A percentile compares a stretch with the other conserved stretches of the same genome.
Conservation (phyloP, 805 yeast genomes). For the Kodamaea fukazawae region DNA sequence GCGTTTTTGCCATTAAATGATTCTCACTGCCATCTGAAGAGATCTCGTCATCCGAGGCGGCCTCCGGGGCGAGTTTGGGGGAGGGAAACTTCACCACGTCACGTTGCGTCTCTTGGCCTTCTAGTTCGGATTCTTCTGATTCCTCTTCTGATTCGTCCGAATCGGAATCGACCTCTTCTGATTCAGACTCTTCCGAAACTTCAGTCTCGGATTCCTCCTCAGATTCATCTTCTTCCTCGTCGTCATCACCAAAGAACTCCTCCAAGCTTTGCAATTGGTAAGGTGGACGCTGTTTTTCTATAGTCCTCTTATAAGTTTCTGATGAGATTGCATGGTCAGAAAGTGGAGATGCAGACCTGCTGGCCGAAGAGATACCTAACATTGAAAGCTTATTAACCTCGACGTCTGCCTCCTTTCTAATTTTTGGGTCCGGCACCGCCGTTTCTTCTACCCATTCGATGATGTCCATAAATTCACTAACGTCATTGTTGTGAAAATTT, state of each 20-base stretch:
- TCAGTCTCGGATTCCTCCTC: slow-evolving; percentile 22
- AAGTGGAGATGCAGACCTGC: slow-evolving; percentile 20
- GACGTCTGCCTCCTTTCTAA: slow-evolving; percentile 27
- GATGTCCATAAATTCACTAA: slow-evolving; percentile 21
- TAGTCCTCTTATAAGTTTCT: slow-evolving; percentile 9
- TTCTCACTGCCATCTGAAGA: no score
- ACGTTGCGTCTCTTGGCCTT: background rate
- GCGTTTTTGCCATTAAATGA: no score
- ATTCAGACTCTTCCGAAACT: slow-evolving; percentile 13
- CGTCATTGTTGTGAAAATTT: background rate
- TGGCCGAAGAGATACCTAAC: slow-evolving; percentile 10
- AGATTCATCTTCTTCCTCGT: slow-evolving; percentile 13
- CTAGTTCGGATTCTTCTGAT: slow-evolving; percentile 21
- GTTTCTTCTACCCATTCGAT: slow-evolving; percentile 46
- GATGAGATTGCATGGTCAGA: slow-evolving; percentile 26
- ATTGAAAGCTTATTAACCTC: slow-evolving; percentile 12
- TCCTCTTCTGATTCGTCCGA: slow-evolving; percentile 20
- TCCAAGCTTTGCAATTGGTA: slow-evolving; percentile 77
- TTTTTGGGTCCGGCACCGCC: slow-evolving; percentile 26
- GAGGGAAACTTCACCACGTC: no score
- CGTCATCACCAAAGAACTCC: slow-evolving; percentile 65
- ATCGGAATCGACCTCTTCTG: slow-evolving; percentile 14
- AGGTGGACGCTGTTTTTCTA: slow-evolving; percentile 22
- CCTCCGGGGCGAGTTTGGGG: no score
- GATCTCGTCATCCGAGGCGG: no score